Base-by-base conservation (phyloP, 225 moss, liverwort and hornwort genomes). In the Physcomitrellopsis africana region DNA sequence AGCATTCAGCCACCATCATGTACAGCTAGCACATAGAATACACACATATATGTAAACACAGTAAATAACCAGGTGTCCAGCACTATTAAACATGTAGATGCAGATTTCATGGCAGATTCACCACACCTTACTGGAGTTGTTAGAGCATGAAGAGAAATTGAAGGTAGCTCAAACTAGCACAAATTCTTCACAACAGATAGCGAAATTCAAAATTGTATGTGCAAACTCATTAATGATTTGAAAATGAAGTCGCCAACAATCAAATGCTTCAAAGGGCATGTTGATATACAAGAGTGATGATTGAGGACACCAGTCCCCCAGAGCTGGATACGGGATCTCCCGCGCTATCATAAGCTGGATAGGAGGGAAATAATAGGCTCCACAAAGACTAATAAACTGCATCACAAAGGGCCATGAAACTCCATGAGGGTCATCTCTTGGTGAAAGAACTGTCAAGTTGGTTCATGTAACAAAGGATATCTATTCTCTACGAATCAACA, bases 201-300 rank as follows among this genome's bases (percentile, higher is more conserved):
- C 32, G 32, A 37, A 37, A 37, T 37, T 37, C 32, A 37, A 37
- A 37, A 37, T 37, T 37, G 32, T 4, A 37, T 37, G 32, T 58
- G 5, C 44, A 19, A 48, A 60, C 13, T 1, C 9, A 29, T 14
- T 1, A 27, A n/a, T n/a, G 12, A 45, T 0, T 11, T 43, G 16
- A 10, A 10, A 9, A 20, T 10, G 20, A 44, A 14, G 0, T 15
- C 11, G 16, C 9, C 46, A 62, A 16, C 32, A 63, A 16, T 9
- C 51, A 45, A 63, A 69, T 64, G 43, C 26, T 51, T 18, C 16
- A 67, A 62, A 68, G 56, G 17, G 79, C 71, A 75, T 55, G 68
- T 22, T 71, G 71, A 71, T 72, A 57, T 67, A 79, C 79, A 82
- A 67, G 58, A 62, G 56, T 66, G 53, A 41, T 65, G 75, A 55